phyloP scores from a whole-genome alignment of 495 filamentous ascomycete genomes.

The Daldinia concentrica region DNA sequence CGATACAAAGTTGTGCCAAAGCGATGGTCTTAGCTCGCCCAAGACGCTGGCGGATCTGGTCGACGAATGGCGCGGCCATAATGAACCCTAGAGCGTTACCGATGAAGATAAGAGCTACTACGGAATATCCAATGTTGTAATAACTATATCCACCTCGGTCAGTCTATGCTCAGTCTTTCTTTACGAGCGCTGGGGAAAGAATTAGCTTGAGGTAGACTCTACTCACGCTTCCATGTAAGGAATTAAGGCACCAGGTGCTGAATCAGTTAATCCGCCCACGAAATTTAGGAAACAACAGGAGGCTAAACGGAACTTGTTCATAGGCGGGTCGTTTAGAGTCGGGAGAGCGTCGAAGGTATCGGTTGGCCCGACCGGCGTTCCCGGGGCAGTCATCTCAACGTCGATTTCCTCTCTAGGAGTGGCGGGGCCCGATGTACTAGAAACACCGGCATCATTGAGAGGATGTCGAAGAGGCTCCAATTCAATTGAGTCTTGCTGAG shows the following conservation, averaged over 20 bases:
- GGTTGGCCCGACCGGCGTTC: slow-evolving; percentile 49
- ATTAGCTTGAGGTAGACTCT: not conserved
- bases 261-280: slow-evolving; percentile 67
- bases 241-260: slow-evolving; percentile 75
- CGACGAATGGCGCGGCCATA: slow-evolving; percentile 70
- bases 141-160: slow-evolving; percentile 46
- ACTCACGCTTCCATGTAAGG: slow-evolving; percentile 70
- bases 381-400: slow-evolving; percentile 63
- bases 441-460: slow-evolving; percentile 32
- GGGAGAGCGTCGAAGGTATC: slow-evolving; percentile 57
- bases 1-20: slow-evolving; percentile 61
- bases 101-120: slow-evolving; percentile 83
- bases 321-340: slow-evolving; percentile 62
- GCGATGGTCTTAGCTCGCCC: slow-evolving; percentile 71
- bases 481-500: slow-evolving; percentile 48
- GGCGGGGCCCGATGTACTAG: slow-evolving; percentile 36
- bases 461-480: slow-evolving; percentile 41
- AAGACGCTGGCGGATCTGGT: slow-evolving; percentile 64
- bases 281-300: slow-evolving; percentile 63
- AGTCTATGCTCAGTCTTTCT: not conserved
- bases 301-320: slow-evolving; percentile 61
- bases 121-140: slow-evolving; percentile 75
- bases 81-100: slow-evolving; percentile 82
- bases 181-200: not conserved
- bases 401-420: slow-evolving; percentile 59